Conservation (phyloP, 2,329 filamentous ascomycete species). For the Acrodontium crateriforme region DNA sequence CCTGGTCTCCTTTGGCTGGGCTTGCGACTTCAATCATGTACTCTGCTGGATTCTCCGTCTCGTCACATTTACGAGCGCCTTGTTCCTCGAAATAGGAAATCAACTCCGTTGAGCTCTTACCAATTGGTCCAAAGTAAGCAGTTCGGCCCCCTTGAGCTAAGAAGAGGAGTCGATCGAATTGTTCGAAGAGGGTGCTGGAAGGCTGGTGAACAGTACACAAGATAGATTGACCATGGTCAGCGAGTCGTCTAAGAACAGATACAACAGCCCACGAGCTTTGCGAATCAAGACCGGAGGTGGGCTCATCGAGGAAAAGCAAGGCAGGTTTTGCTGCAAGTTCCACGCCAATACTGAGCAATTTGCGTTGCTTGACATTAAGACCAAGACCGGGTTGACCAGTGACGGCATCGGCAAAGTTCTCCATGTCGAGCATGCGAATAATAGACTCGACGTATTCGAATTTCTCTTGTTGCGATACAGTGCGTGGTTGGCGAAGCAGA, state of each 20-base stretch:
- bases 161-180: constrained; percentile 52
- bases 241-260: constrained; percentile 52
- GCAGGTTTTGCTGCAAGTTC: constrained; percentile 45
- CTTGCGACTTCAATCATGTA: constrained; percentile 37
- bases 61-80: constrained; percentile 38
- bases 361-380: constrained; percentile 39
- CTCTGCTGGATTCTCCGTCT: constrained; percentile 41
- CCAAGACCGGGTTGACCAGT: constrained; percentile 48
- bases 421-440: constrained; percentile 49
- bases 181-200: constrained; percentile 49
- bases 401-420: constrained; percentile 49
- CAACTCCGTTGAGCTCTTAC: constrained; percentile 27
- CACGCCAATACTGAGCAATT: constrained; percentile 43
- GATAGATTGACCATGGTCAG: constrained; percentile 52
- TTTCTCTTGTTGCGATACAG: constrained; percentile 47
- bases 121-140: constrained; percentile 51
- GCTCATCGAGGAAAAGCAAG: constrained; percentile 51
- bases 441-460: constrained; percentile 55
- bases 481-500: constrained; percentile 45
- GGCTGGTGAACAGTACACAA: constrained; percentile 60
- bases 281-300: constrained; percentile 44
- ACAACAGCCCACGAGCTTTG: constrained; percentile 53
- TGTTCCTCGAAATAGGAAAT: constrained; percentile 39
- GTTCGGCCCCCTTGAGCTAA: constrained; percentile 52
- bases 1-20: constrained; percentile 28